Conservation (phyloP, 345 rosid genomes). For the Acer campestre region DNA sequence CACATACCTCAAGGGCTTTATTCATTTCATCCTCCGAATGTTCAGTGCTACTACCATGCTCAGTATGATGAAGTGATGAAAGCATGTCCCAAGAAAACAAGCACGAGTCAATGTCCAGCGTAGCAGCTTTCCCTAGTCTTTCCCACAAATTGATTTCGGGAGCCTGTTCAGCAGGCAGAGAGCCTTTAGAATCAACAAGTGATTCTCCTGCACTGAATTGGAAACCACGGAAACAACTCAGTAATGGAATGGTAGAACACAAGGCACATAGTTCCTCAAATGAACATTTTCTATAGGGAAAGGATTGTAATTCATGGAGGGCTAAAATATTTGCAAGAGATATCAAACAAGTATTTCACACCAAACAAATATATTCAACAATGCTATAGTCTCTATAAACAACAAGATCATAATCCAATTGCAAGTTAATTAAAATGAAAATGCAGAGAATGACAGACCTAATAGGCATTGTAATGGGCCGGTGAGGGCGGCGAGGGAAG, state of each 20-base stretch:
- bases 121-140: conserved; percentile 80
- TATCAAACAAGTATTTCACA: neutral
- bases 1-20: conserved; percentile 84
- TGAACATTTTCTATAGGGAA: too few species aligned
- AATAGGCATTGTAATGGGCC: conserved; percentile 48
- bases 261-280: neutral
- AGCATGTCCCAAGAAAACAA: conserved; percentile 88
- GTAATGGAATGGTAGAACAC: conserved; percentile 6
- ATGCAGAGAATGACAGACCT: conserved; percentile 25
- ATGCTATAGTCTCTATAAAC: neutral
- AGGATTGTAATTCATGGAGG: too few species aligned
- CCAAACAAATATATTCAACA: neutral
- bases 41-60: conserved; percentile 80
- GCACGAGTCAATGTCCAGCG: conserved; percentile 64
- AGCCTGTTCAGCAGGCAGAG: conserved; percentile 47
- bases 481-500: conserved; percentile 70
- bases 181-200: conserved; percentile 46
- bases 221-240: conserved; percentile 18
- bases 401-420: neutral
- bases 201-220: conserved; percentile 61
- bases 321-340: too few species aligned
- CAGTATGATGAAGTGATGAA: conserved; percentile 96
- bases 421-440: neutral
- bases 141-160: conserved; percentile 84
- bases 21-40: conserved; percentile 86